Base-by-base conservation (phyloP, 2,329 filamentous ascomycete genomes). In the Colletotrichum lentis region DNA sequence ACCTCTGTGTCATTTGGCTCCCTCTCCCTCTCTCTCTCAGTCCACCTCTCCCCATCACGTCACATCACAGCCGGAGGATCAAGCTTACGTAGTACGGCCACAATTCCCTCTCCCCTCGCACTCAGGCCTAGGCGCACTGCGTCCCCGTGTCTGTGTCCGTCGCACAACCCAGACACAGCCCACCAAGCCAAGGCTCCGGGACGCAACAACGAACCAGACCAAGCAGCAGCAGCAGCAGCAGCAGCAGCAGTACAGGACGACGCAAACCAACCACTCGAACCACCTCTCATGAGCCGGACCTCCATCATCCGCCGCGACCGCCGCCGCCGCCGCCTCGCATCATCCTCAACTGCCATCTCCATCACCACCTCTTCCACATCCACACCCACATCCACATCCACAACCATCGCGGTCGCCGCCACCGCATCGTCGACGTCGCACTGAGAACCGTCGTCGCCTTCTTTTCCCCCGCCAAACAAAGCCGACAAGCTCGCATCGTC, bases 231-330 rank as follows among this genome's bases (percentile, higher is more conserved):
- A 27, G 27, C 31, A 31, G 31, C 8, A 35, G 31, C 2, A 35
- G 24, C 24, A n/a, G 39, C 54, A 31, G 39, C 14, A n/a, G 27
- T n/a, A 57, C 22, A 35, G n/a, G 43, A 58, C 56, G 44, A 46
- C 56, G 16, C 54, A 41, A 47, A 12, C n/a, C 31, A 18, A 59
- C 43, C 24, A 22, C 35, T 20, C 37, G 20, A 16, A 8, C 58
- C 47, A 62, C 50, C 57, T 61, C 39, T 44, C 54, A 59, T 59
- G 62, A 69, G 39, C 62, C 62, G 66, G 55, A 66, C 50, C 37
- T 61, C 62, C 66, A 66, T 69, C 62, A 43, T 50, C 50, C 24
- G 56, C 56, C 31, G 24, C n/a, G n/a, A n/a, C 24, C 24, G 27
- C 27, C 27, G 27, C 27, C 27, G 27, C 27, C 27, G 27, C 27